These are phyloP conservation scores for Aspergillus avenaceus DNA, from an alignment of 495 filamentous ascomycete genomes.

Conservation along the genomic window DNA sequence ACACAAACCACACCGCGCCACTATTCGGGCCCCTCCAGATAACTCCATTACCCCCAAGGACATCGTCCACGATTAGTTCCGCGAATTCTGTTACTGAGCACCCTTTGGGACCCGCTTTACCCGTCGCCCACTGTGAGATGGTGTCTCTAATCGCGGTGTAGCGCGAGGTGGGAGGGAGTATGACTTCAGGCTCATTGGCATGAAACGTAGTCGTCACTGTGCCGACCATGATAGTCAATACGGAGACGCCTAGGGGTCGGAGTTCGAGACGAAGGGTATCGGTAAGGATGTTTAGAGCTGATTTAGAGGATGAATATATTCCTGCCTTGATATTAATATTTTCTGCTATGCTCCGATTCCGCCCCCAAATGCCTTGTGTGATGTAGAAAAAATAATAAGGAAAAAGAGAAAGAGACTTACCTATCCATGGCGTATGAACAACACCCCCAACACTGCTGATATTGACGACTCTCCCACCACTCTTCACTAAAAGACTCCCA, in stretches of 20 bases:
- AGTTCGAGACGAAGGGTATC: slow-evolving; percentile 39
- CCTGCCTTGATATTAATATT: slow-evolving; percentile 36
- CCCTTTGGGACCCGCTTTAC: slow-evolving; percentile 9
- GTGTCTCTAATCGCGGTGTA: slow-evolving; percentile 15
- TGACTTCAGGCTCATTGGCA: slow-evolving; percentile 8
- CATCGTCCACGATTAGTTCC: slow-evolving; percentile 9
- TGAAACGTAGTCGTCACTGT: slow-evolving; percentile 14
- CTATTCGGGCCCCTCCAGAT: slow-evolving; percentile 13
- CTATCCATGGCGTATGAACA: slow-evolving; percentile 29
- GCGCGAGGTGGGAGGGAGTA: slow-evolving; percentile 12
- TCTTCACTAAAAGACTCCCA: slow-evolving; percentile 41
- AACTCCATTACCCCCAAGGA: slow-evolving; percentile 5
- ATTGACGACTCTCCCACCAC: slow-evolving; percentile 46
- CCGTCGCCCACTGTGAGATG: slow-evolving; percentile 6
- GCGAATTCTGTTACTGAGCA: slow-evolving; percentile 10
- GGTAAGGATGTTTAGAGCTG: slow-evolving; percentile 20
- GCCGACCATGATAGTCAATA: slow-evolving; percentile 24
- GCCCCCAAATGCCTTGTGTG: too few relatives aligned
- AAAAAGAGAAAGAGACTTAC: slow-evolving; percentile 5
- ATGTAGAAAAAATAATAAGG: slow-evolving; percentile 22
- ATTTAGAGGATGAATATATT: slow-evolving; percentile 34
- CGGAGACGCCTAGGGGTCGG: slow-evolving; percentile 33
- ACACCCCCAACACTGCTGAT: slow-evolving; percentile 43
- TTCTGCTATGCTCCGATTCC: too few relatives aligned
- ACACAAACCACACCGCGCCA: background rate